Evolutionary conservation across 164 flowering plant genomes (phyloP), one percentile per base, ranked within the genome.

Genomic region (Pachysandra terminalis): DNA sequence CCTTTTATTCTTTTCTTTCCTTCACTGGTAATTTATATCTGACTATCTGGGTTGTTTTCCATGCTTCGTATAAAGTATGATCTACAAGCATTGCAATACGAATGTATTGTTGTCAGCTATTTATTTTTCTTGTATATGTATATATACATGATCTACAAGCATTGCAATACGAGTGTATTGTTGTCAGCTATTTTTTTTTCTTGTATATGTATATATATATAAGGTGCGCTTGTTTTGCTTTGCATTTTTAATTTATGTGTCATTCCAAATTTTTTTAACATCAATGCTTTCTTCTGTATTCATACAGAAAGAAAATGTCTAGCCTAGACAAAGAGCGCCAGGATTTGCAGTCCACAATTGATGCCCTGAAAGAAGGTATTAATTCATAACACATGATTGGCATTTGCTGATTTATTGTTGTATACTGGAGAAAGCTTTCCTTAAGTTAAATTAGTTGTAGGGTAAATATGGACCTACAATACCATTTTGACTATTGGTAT

Each of bases 321-420:
- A 90, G 85, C 80, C 74, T 90, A 59, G 93, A 91, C 68, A 93
- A 83, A 71, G 99, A 91, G 56, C 94, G 90, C 67, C 87, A 77
- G 67, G 97, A 91, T 78, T 77, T 93, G 74, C 95, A 82, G 69
- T 75, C 79, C 15, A 91, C 96, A 23, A 83, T 96, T 74, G 81
- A 83, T 80, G 98, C 96, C 73, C 77, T 93, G 76, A 85, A 86
- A 79, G 99, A 93, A 83, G 99, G 99, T 91, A 73, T 37, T 69
- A 59, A 56, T 51, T 19, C 24, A 32, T 37, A 26, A 52, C 51
- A 32, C 54, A 55, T 53, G 0, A 3, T 63, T 55, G 22, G 0
- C 41, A 40, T 27, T 27, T 45, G 56, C 56, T 32, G 37, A 32
- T 32, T 32, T 32, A 32, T 32, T 32, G 37, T 32, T 32, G 37